These are phyloP conservation scores for Komagataella populi DNA, from an alignment of 805 yeast species.

Conservation along the genomic window DNA sequence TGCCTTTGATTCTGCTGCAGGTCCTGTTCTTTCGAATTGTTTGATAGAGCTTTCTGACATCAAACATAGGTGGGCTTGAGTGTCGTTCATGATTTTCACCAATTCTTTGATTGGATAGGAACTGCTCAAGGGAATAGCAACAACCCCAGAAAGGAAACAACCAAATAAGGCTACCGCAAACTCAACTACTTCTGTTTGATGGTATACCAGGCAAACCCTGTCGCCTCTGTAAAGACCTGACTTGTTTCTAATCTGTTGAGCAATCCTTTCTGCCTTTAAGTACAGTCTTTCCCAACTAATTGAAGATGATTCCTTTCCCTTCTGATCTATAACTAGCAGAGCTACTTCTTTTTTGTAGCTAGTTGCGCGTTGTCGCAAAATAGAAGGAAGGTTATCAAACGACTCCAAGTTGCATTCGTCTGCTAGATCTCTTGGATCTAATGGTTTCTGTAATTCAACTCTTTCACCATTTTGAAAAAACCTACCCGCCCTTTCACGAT, in stretches of 20 bases:
- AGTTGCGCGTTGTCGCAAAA: constrained; percentile 60
- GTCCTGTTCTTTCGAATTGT: constrained; percentile 52
- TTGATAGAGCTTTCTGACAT: constrained; percentile 72
- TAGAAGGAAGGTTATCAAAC: constrained; percentile 53
- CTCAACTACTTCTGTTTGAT: constrained; percentile 72
- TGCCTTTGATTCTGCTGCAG: constrained; percentile 27
- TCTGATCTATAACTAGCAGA: constrained; percentile 53
- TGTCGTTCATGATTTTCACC: constrained; percentile 52
- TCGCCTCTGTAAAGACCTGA: constrained; percentile 68
- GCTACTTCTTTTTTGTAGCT: constrained; percentile 58
- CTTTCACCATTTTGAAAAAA: constrained; percentile 5
- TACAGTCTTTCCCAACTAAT: constrained; percentile 88
- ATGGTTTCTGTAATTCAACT: constrained; percentile 38
- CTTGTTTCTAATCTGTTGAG: constrained; percentile 61
- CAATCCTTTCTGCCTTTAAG: constrained; percentile 73
- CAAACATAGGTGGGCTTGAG: constrained; percentile 67
- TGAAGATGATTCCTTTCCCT: constrained; percentile 65
- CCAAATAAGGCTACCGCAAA: constrained; percentile 81
- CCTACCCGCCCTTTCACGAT: neutral
- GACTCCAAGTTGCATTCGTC: constrained; percentile 23
- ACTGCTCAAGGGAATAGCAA: constrained; percentile 86
- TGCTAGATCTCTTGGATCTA: constrained; percentile 43
- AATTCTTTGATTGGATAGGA: constrained; percentile 59
- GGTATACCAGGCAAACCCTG: constrained; percentile 73
- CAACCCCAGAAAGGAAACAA: constrained; percentile 84